Conservation (phyloP, 148 eudicot genomes). For the Arbutus unedo region DNA sequence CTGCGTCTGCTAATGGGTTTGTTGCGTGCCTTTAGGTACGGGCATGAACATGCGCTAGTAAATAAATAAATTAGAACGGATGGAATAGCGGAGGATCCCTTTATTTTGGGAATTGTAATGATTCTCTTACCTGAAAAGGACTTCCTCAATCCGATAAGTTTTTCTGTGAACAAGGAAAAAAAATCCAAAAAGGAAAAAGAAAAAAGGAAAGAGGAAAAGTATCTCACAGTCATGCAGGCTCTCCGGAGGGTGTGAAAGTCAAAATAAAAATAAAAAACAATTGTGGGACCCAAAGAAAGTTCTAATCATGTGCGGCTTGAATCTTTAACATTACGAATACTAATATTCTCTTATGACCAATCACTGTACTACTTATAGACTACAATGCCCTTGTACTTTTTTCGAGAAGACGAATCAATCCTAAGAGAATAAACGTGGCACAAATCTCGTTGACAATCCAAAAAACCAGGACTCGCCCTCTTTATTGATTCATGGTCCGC, state of each 20-base stretch:
- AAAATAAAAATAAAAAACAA: no score
- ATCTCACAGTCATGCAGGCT: background rate
- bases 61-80: no score
- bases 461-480: background rate
- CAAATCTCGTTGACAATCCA: background rate
- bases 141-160: background rate
- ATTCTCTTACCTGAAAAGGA: background rate
- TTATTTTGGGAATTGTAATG: no score
- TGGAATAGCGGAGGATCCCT: no score
- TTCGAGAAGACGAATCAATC: no score
- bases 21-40: no score
- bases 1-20: no score
- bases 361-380: background rate
- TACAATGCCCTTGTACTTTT: background rate
- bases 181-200: background rate
- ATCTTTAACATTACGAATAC: no score
- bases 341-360: background rate
- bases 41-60: no score
- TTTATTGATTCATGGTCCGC: background rate
- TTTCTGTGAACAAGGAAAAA: background rate
- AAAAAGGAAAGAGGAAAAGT: no score
- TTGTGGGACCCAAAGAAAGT: background rate
- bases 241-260: background rate
- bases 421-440: background rate
- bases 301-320: background rate